Percentiles rank a stretch among this genome's conserved stretches.
These are phyloP conservation scores for Beauveria sp. DNA, from an alignment of 2,329 filamentous ascomycete species.

Conservation along the genomic window DNA sequence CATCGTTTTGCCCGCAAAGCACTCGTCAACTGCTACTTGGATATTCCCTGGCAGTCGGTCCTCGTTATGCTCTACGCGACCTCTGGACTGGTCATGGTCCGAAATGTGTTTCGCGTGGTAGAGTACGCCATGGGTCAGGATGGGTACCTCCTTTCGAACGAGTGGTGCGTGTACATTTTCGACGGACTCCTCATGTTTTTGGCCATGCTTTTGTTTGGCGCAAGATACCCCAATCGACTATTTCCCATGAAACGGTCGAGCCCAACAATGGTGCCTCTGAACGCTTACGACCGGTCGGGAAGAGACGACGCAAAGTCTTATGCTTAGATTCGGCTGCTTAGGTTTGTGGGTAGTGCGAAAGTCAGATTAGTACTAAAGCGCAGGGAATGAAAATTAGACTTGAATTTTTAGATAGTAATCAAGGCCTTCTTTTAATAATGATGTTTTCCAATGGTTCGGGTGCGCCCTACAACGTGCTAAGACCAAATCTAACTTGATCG, in stretches of 20 bases:
- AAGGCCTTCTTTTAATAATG: no score
- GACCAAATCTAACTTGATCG: no score
- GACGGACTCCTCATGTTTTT: constrained; percentile 33
- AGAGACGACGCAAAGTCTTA: not conserved
- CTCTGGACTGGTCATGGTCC: constrained; percentile 31
- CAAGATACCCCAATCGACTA: constrained; percentile 17
- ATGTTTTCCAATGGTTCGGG: no score
- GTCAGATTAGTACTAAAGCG: no score
- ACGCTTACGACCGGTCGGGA: not conserved
- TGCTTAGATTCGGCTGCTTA: not conserved
- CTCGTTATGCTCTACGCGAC: constrained; percentile 29
- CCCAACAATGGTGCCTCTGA: not conserved
- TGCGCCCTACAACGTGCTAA: no score
- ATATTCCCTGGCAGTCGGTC: constrained; percentile 25
- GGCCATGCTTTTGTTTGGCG: constrained; percentile 16
- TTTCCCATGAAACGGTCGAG: not conserved
- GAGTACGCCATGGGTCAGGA: constrained; percentile 35
- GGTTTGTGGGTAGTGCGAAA: no score
- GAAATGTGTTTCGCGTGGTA: constrained; percentile 36
- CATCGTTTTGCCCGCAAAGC: constrained; percentile 10
- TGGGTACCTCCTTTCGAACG: constrained; percentile 30
- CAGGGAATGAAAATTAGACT: no score
- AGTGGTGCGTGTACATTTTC: constrained; percentile 33
- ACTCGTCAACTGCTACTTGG: not conserved
- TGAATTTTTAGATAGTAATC: no score